These are phyloP conservation scores for Aspergillus sp. DNA, from an alignment of 2,329 filamentous ascomycete species.

Conservation along the genomic window DNA sequence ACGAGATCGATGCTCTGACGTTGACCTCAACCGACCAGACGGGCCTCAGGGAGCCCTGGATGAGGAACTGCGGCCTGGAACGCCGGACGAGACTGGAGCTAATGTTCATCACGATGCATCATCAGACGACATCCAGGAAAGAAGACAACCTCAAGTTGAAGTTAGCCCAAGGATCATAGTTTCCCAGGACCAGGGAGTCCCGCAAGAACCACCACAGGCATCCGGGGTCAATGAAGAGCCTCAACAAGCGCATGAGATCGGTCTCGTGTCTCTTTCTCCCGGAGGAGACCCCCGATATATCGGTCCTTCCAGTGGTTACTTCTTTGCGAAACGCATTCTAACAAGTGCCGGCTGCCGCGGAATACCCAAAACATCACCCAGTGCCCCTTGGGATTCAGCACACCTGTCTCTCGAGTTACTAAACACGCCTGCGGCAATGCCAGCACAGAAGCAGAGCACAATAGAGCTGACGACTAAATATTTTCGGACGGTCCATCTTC, in stretches of 20 bases:
- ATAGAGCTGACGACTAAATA: constrained; percentile 47
- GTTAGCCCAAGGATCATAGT: not conserved
- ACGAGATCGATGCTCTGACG: constrained; percentile 41
- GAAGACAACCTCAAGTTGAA: not conserved
- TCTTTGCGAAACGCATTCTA: constrained; percentile 52
- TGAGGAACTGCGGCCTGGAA: not conserved
- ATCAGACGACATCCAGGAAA: not conserved
- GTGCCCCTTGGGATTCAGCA: constrained; percentile 12
- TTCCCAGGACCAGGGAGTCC: not conserved
- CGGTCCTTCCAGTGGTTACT: constrained; percentile 57
- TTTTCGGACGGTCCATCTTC: constrained; percentile 49
- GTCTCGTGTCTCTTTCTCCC: constrained; percentile 51
- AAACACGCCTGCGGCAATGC: constrained; percentile 30
- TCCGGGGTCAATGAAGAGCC: not conserved
- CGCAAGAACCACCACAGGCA: not conserved
- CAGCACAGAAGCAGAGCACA: constrained; percentile 37
- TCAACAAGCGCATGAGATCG: constrained; percentile 51
- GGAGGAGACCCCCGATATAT: constrained; percentile 53
- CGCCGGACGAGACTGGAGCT: not conserved
- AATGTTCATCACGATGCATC: not conserved
- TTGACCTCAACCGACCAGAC: constrained; percentile 37
- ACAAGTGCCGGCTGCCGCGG: constrained; percentile 34
- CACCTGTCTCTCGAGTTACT: constrained; percentile 27
- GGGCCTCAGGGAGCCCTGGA: not conserved
- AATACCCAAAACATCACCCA: constrained; percentile 5